Evolutionary conservation across 2,329 filamentous ascomycete species (phyloP), one percentile per base, ranked within the genome.

Genomic region (Aspergillus tanneri): DNA sequence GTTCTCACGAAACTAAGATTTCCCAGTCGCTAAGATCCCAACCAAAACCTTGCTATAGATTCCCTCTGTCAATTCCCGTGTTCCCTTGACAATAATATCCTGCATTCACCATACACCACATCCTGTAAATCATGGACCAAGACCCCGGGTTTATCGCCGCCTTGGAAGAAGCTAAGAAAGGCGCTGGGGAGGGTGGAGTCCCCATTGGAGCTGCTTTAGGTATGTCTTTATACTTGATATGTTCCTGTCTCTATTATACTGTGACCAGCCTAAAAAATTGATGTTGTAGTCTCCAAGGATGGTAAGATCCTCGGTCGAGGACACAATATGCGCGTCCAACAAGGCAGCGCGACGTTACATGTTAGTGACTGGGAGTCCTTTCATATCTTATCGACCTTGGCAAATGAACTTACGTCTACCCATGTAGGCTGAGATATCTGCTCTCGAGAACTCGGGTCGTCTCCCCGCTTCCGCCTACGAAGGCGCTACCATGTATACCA

Each of bases 401-500:
- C 25, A 24, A 2, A 12, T 45, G 16, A 27, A 37, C 42, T 36
- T 36, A 40, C 28, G 23, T 46, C 21, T 43, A 21, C n/a, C n/a
- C n/a, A n/a, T 22, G 23, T 14, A 90, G 85, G 87, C 82, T 55
- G 87, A 91, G 67, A 90, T 86, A 16, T 83, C 86, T 14, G 82
- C 85, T n/a, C 76, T 91, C 30, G 84, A 87, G 64, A 84, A 86
- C 67, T 85, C 86, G 0, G 87, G 87, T 37, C 81, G 87, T 30
- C 78, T 89, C 18, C 83, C 85, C 24, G 86, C 85, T 12, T 80
- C 80, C 2, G 78, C 79, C 5, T 90, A 90, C 68, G 77, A 78
- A 56, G 84, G 83, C 23, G 80, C 84, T 27, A 90, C 86, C n/a
- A 90, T 91, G 85, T 91, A 88, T 70, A 91, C 87, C 2, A 90